phyloP scores from a whole-genome alignment of 371 early-diverging fungal species.

The Lichtheimia hyalospora region DNA sequence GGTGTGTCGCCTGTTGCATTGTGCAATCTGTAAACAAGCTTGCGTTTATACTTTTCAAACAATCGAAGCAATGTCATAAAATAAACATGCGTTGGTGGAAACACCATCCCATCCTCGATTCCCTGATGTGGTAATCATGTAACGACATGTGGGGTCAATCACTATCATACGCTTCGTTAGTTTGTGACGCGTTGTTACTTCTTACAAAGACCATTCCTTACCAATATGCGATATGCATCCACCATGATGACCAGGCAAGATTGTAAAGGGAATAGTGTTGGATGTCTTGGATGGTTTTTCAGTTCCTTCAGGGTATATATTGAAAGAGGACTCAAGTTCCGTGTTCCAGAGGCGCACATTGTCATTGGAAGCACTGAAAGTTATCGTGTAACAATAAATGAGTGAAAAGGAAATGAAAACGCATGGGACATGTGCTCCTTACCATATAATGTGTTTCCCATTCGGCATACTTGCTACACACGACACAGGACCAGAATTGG shows the following conservation, averaged over 20 bases:
- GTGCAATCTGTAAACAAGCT: slow-evolving; percentile 8
- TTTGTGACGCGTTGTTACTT: background rate
- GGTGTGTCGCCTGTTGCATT: slow-evolving; percentile 3
- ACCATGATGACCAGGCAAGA: slow-evolving; percentile 57
- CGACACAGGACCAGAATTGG: slow-evolving; percentile 89
- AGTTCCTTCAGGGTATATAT: slow-evolving; percentile 32
- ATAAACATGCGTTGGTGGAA: slow-evolving; percentile 78
- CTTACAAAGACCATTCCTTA: slow-evolving; percentile 35
- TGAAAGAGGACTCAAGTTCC: slow-evolving; percentile 37
- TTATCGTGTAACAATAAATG: background rate
- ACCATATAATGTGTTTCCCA: slow-evolving; percentile 83
- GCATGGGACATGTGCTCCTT: slow-evolving; percentile 17
- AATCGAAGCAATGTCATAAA: slow-evolving; percentile 70
- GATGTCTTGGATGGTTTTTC: slow-evolving; percentile 10
- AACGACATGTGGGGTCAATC: slow-evolving; percentile 71
- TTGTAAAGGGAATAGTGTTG: slow-evolving; percentile 42
- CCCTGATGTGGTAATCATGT: slow-evolving; percentile 88
- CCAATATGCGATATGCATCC: slow-evolving; percentile 80
- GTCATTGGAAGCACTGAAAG: slow-evolving; percentile 82
- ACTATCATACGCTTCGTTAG: slow-evolving; percentile 27
- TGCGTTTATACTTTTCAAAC: slow-evolving; percentile 7
- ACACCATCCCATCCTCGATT: slow-evolving; percentile 92
- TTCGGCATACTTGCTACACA: slow-evolving; percentile 79
- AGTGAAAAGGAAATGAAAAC: background rate
- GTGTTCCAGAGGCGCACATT: slow-evolving; percentile 92